A percentile compares a stretch with the other conserved stretches of the same genome.
phyloP scores from a whole-genome alignment of 352 stramenopile genomes.

The Globisporangium rhizosaccharum region DNA sequence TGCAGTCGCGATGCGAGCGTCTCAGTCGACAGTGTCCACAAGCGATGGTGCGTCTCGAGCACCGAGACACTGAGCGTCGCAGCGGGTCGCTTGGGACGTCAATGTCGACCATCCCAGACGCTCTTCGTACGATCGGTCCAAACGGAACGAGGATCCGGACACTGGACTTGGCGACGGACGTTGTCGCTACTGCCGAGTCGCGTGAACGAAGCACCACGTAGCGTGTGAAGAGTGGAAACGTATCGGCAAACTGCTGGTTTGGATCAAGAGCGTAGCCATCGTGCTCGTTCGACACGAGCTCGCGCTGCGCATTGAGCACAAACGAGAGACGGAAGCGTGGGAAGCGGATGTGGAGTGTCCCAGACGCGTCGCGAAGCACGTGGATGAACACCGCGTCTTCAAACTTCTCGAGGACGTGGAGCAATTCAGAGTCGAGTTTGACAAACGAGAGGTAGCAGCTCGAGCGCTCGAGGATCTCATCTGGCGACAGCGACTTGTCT shows the following conservation, averaged over 20 bases:
- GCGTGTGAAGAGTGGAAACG: slow-evolving; percentile 30
- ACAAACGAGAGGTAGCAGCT: slow-evolving; percentile 23
- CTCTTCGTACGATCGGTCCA: slow-evolving; percentile 15
- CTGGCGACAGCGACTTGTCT: slow-evolving; percentile 16
- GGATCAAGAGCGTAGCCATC: slow-evolving; percentile 29
- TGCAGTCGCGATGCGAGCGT: slow-evolving; percentile 33
- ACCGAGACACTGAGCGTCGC: slow-evolving; percentile 15
- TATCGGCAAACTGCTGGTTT: slow-evolving; percentile 33
- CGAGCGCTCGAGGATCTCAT: slow-evolving; percentile 11
- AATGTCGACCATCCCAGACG: slow-evolving; percentile 21
- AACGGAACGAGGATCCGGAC: slow-evolving; percentile 30
- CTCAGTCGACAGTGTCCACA: slow-evolving; percentile 26
- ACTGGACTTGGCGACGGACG: slow-evolving; percentile 10
- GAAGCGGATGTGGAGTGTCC: slow-evolving; percentile 28
- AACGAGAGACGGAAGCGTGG: slow-evolving; percentile 40
- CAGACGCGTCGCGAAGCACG: slow-evolving; percentile 10
- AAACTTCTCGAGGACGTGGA: slow-evolving; percentile 32
- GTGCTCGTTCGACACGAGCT: slow-evolving; percentile 29
- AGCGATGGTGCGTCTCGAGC: slow-evolving; percentile 28
- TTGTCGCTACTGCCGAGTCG: background rate
- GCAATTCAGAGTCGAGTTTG: slow-evolving; percentile 6
- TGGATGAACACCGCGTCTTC: slow-evolving; percentile 34
- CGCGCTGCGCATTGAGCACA: slow-evolving; percentile 8
- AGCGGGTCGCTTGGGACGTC: slow-evolving; percentile 4
- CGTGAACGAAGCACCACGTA: slow-evolving; percentile 29